A percentile compares a stretch with the other conserved stretches of the same genome.
These are phyloP conservation scores for Centrapalus pauciflorus DNA, from an alignment of 129 eudicot genomes.

Conservation along the genomic window DNA sequence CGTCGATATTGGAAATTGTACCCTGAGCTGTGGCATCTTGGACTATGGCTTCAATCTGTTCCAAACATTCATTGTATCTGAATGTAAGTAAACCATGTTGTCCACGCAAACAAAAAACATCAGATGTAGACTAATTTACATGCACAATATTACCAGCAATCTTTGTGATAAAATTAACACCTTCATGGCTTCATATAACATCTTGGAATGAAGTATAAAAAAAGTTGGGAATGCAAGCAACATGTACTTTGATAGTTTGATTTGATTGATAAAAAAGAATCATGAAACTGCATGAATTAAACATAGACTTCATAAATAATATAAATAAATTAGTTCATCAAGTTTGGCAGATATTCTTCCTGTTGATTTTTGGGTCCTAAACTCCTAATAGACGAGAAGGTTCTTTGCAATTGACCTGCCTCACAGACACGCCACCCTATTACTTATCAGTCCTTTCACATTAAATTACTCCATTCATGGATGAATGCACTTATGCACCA, in stretches of 20 bases:
- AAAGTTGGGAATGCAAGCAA: neutral
- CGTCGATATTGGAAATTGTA: constrained; percentile 56
- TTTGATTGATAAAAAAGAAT: neutral
- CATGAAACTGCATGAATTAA: neutral
- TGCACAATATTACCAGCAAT: neutral
- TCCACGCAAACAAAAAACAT: neutral
- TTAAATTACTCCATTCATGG: too few species aligned
- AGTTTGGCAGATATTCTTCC: neutral
- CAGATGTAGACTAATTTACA: neutral
- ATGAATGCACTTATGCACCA: too few species aligned
- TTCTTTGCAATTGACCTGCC: too few species aligned
- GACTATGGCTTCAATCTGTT: constrained; percentile 80
- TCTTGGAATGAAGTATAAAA: neutral
- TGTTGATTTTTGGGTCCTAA: too few species aligned
- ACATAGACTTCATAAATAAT: too few species aligned
- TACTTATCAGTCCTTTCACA: too few species aligned
- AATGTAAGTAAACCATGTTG: neutral
- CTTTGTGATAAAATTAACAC: neutral
- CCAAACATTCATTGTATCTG: constrained; percentile 7
- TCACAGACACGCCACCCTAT: too few species aligned
- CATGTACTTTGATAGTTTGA: neutral
- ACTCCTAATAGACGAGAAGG: too few species aligned
- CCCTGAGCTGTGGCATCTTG: constrained; percentile 70
- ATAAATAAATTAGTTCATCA: neutral
- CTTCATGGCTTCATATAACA: too few species aligned